phyloP scores from a whole-genome alignment of 2,329 filamentous ascomycete species.

The Rachicladosporium sp. region DNA sequence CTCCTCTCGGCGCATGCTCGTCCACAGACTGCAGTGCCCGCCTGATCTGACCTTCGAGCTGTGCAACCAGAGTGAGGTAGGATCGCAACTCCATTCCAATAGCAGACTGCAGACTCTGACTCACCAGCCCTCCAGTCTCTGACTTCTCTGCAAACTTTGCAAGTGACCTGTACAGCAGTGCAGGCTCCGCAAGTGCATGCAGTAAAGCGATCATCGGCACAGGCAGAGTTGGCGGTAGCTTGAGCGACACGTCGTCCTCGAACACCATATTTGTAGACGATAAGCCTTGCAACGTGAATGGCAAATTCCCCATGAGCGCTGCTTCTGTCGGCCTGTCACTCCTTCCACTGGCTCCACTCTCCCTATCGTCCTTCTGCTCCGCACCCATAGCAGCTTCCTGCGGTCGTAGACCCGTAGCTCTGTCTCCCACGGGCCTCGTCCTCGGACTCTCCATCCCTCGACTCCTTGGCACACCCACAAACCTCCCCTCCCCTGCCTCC shows the following conservation, averaged over 20 bases:
- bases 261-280: slow-evolving; percentile 80
- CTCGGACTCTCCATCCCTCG: slow-evolving; percentile 14
- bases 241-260: slow-evolving; percentile 53
- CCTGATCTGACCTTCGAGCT: slow-evolving; percentile 82
- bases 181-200: slow-evolving; percentile 83
- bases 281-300: slow-evolving; percentile 84
- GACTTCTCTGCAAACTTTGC: slow-evolving; percentile 70
- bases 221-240: slow-evolving; percentile 66
- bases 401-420: slow-evolving; percentile 12
- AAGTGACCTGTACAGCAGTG: slow-evolving; percentile 74
- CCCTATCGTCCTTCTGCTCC: slow-evolving; percentile 4
- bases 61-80: slow-evolving; percentile 82
- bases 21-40: slow-evolving; percentile 66
- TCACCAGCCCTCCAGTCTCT: slow-evolving; percentile 65
- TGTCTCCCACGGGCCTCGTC: slow-evolving; percentile 12
- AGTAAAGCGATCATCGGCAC: slow-evolving; percentile 75
- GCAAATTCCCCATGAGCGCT: slow-evolving; percentile 53
- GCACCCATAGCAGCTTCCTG: slow-evolving; percentile 5
- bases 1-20: slow-evolving; percentile 51
- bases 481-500: slow-evolving; percentile 35
- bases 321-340: slow-evolving; percentile 35
- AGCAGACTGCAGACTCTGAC: slow-evolving; percentile 81
- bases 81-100: slow-evolving; percentile 74
- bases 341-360: slow-evolving; percentile 3
- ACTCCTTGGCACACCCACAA: slow-evolving; percentile 26